Conservation (phyloP, 495 filamentous ascomycete genomes). For the Talaromyces adpressus region DNA sequence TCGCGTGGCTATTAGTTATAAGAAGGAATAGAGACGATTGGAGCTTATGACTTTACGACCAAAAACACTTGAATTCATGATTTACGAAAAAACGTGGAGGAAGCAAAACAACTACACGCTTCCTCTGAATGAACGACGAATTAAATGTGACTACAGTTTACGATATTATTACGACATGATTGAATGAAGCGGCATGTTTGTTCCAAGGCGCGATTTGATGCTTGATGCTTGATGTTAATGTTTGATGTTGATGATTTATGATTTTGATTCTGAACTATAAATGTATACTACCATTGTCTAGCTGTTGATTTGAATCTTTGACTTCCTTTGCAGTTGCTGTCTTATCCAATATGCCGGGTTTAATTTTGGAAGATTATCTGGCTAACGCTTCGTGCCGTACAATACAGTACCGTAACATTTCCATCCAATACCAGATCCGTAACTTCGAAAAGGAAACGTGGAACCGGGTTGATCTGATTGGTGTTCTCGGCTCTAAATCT, state of each 20-base stretch:
- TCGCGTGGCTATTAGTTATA: neutral
- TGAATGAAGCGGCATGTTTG: neutral
- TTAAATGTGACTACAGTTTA: neutral
- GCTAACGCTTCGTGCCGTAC: neutral
- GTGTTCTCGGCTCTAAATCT: neutral
- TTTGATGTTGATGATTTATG: neutral
- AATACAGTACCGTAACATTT: neutral
- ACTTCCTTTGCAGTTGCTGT: neutral
- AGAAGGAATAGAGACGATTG: neutral
- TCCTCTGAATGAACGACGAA: neutral
- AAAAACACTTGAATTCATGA: neutral
- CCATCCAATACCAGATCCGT: neutral
- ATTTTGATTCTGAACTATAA: neutral
- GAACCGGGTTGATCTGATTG: too few relatives aligned
- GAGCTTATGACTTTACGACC: neutral
- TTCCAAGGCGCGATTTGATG: neutral
- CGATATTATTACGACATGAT: conserved; percentile 2
- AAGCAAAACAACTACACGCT: neutral
- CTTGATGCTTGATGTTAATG: neutral
- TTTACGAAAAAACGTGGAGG: neutral
- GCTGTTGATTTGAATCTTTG: neutral
- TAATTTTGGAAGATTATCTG: neutral
- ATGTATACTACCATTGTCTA: neutral
- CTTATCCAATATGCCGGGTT: neutral
- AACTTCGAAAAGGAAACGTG: neutral